phyloP scores from a whole-genome alignment of 2,329 filamentous ascomycete species.

The Neodidymelliopsis sp. region DNA sequence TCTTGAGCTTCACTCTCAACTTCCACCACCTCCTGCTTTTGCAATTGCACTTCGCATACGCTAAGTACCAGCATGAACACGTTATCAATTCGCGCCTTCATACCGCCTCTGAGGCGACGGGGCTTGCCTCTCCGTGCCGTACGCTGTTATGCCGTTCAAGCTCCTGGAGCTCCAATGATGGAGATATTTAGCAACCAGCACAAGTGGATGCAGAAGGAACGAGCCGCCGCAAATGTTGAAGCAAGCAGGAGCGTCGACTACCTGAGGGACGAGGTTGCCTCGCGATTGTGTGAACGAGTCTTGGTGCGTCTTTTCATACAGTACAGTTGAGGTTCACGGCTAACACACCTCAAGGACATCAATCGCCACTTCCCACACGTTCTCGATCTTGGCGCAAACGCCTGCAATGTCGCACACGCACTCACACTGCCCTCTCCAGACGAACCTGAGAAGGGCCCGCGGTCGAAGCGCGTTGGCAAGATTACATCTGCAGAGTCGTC shows the following conservation, averaged over 20 bases:
- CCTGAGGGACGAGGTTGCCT: slow-evolving; percentile 89
- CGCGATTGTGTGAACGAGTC: slow-evolving; percentile 82
- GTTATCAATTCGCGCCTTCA: slow-evolving; percentile 46
- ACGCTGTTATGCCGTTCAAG: slow-evolving; percentile 77
- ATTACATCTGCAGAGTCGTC: slow-evolving; percentile 87
- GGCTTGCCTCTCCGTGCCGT: slow-evolving; percentile 32
- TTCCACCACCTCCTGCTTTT: not conserved
- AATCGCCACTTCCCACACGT: slow-evolving; percentile 84
- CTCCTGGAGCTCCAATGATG: slow-evolving; percentile 77
- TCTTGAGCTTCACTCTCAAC: not conserved
- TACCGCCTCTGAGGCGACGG: slow-evolving; percentile 42
- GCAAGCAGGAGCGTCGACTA: slow-evolving; percentile 86
- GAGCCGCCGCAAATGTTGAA: slow-evolving; percentile 74
- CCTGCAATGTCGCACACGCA: slow-evolving; percentile 89
- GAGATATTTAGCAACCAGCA: slow-evolving; percentile 89
- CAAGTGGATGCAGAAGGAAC: slow-evolving; percentile 92
- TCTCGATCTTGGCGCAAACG: slow-evolving; percentile 93
- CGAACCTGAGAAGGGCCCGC: slow-evolving; percentile 67
- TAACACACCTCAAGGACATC: slow-evolving; percentile 74
- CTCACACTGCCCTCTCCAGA: slow-evolving; percentile 70
- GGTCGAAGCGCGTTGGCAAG: slow-evolving; percentile 74
- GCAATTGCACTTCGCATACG: not conserved
- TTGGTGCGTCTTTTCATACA: slow-evolving; percentile 61
- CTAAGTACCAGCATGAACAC: slow-evolving; percentile 36
- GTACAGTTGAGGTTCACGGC: not conserved